Percentiles rank a stretch among this genome's conserved stretches.
phyloP scores from a whole-genome alignment of 2,329 filamentous ascomycete species.

The Neospermospora avenae region DNA sequence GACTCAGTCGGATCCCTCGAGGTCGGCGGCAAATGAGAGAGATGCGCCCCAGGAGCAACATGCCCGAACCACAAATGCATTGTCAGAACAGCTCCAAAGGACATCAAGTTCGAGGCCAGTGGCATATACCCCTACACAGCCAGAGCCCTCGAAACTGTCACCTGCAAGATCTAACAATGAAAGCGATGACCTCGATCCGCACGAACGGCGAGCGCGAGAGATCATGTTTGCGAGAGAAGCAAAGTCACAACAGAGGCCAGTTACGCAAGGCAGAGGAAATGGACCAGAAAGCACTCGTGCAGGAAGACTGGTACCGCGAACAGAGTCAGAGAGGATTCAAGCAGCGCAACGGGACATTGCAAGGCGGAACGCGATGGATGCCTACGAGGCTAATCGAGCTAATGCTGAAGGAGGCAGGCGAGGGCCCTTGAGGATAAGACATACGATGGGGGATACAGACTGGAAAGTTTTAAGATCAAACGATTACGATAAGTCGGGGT shows the following conservation, averaged over 20 bases:
- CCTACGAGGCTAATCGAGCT: not conserved
- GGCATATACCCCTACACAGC: not conserved
- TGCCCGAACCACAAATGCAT: not conserved
- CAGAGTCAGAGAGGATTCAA: conserved; percentile 9
- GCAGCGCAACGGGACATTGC: conserved; percentile 6
- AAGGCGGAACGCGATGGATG: conserved; percentile 12
- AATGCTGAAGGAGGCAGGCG: not conserved
- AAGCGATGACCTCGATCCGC: conserved; percentile 21
- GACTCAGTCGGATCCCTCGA: not conserved
- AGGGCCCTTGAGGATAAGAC: not conserved
- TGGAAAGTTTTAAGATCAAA: not conserved
- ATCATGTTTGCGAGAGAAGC: conserved; percentile 17
- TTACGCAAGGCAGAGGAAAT: conserved; percentile 13
- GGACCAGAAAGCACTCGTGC: conserved; percentile 30
- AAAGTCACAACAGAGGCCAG: conserved; percentile 9
- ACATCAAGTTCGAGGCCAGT: not conserved
- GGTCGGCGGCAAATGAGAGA: not conserved
- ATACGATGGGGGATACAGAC: conserved; percentile 11
- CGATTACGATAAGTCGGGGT: conserved; percentile 5
- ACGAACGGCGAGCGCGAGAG: conserved; percentile 31
- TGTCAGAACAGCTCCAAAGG: not conserved
- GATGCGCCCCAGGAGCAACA: not conserved
- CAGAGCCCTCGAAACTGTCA: not conserved
- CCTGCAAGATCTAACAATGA: not conserved
- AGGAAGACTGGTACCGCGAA: conserved; percentile 19